Conservation (phyloP, 2,329 filamentous ascomycete genomes). For the Penicillium sp. region DNA sequence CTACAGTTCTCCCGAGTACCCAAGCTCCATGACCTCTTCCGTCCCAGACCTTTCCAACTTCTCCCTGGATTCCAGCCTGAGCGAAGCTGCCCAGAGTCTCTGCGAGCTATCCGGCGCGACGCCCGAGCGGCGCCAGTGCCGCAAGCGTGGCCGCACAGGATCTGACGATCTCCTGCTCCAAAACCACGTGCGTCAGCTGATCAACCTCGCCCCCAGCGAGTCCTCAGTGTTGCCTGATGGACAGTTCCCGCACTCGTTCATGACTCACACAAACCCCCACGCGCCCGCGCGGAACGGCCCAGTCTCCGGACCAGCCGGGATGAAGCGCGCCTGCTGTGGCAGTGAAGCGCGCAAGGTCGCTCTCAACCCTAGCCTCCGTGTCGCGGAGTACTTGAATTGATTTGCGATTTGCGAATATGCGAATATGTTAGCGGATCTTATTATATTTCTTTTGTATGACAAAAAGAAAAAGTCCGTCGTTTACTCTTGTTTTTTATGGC, state of each 20-base stretch:
- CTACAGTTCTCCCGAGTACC: slow-evolving; percentile 39
- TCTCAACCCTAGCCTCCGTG: slow-evolving; percentile 35
- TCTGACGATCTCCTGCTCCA: slow-evolving; percentile 43
- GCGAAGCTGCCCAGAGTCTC: slow-evolving; percentile 44
- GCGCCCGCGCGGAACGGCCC: slow-evolving; percentile 20
- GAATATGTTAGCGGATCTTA: slow-evolving; percentile 10
- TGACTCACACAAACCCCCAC: slow-evolving; percentile 24
- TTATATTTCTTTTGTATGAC: slow-evolving; percentile 24
- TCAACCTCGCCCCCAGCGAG: slow-evolving; percentile 29
- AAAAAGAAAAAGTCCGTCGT: slow-evolving; percentile 34
- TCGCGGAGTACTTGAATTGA: slow-evolving; percentile 30
- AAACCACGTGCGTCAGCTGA: slow-evolving; percentile 41
- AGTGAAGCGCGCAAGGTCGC: slow-evolving; percentile 40
- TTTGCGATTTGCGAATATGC: not conserved
- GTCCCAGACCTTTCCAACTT: slow-evolving; percentile 39
- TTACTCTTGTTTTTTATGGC: slow-evolving; percentile 25
- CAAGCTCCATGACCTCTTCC: slow-evolving; percentile 22
- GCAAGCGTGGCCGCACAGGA: slow-evolving; percentile 43
- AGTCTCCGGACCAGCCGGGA: slow-evolving; percentile 38
- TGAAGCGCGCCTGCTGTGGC: slow-evolving; percentile 46
- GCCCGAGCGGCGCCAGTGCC: slow-evolving; percentile 29
- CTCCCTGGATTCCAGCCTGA: slow-evolving; percentile 34
- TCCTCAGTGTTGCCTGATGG: slow-evolving; percentile 34
- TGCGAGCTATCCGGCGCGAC: slow-evolving; percentile 42
- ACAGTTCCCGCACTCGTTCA: slow-evolving; percentile 33